Evolutionary conservation across 2,329 filamentous ascomycete genomes (phyloP).

Genomic region (Fusarium marasasianum): DNA sequence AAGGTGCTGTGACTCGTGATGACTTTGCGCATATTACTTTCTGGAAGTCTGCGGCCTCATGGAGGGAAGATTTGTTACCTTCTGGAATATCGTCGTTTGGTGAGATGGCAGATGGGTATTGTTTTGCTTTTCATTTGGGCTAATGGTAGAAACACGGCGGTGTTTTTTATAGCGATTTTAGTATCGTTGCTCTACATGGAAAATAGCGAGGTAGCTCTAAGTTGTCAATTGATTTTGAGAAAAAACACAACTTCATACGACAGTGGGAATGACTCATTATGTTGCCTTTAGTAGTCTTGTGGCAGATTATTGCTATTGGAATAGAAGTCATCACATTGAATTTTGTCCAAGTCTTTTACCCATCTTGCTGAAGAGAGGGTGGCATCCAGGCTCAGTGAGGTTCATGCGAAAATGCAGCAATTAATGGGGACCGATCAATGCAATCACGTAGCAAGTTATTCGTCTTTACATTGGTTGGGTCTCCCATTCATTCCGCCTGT

Average conservation of each 20-base stretch:
- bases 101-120: neutral
- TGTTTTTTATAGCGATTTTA: neutral
- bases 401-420: neutral
- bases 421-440: neutral
- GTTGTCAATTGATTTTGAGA: neutral
- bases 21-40: neutral
- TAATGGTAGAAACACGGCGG: neutral
- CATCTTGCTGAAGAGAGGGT: neutral
- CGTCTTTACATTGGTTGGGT: neutral
- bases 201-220: neutral
- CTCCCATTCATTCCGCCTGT: neutral
- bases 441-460: neutral
- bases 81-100: neutral
- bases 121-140: neutral
- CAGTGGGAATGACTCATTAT: neutral
- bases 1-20: slow-evolving; percentile 43
- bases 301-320: neutral
- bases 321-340: neutral
- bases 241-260: neutral
- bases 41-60: neutral
- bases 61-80: neutral
- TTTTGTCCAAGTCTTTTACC: neutral
- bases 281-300: neutral
- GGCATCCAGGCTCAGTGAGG: neutral
- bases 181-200: neutral